These are phyloP conservation scores for Mycena alexandri DNA, from an alignment of 768 basidiomycete species.

Conservation along the genomic window DNA sequence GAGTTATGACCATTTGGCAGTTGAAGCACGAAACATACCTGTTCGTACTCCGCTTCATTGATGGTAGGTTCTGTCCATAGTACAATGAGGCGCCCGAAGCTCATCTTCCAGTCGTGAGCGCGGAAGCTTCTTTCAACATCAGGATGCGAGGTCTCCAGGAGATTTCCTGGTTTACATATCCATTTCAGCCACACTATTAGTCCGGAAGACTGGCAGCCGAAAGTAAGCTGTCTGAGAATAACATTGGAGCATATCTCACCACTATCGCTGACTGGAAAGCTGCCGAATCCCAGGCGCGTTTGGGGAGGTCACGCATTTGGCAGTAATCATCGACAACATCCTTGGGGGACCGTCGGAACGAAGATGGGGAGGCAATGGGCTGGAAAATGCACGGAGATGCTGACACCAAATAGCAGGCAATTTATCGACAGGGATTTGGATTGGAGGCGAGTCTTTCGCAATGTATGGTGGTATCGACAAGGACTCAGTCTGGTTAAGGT, in stretches of 20 bases:
- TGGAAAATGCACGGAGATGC: no score
- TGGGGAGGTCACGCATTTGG: neutral
- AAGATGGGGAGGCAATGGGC: no score
- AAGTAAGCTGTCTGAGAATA: neutral
- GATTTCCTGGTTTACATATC: neutral
- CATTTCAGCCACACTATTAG: neutral
- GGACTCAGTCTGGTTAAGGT: no score
- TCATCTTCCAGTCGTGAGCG: slow-evolving; percentile 7
- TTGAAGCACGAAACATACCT: no score
- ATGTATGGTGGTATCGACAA: no score
- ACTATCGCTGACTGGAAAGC: neutral
- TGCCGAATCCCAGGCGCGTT: neutral
- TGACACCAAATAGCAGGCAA: no score
- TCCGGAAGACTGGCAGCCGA: neutral
- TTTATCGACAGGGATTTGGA: no score
- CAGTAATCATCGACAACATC: no score
- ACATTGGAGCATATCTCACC: neutral
- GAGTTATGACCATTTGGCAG: no score
- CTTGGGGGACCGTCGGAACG: no score
- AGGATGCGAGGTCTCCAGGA: slow-evolving; percentile 1
- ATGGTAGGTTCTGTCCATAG: neutral
- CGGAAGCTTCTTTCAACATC: slow-evolving; percentile 7
- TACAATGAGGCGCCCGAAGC: neutral
- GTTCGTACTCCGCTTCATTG: neutral
- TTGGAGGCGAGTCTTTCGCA: no score